Conservation (phyloP, 305 asterid species). For the Fraxinus nigra region DNA sequence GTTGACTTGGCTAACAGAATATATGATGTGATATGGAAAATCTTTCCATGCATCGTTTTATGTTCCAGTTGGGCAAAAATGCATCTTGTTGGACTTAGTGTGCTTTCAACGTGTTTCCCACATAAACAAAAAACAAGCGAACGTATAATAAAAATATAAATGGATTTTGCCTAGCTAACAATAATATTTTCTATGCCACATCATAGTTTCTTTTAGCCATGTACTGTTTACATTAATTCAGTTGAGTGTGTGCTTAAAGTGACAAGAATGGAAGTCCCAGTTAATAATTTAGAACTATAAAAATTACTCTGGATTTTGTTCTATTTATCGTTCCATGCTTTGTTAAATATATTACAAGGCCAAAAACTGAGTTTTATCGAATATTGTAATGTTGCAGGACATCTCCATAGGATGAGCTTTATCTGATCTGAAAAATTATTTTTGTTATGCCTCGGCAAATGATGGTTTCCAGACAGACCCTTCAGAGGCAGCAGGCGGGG, state of each 20-base stretch:
- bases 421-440: not conserved
- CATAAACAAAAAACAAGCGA: not conserved
- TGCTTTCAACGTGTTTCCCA: not conserved
- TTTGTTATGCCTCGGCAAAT: not conserved
- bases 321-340: not conserved
- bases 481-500: not conserved
- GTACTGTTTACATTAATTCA: not conserved
- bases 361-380: not conserved
- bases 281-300: not conserved
- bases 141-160: too few relatives aligned
- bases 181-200: not conserved
- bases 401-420: not conserved
- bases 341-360: not conserved
- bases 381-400: not conserved
- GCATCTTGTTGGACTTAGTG: not conserved
- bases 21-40: not conserved
- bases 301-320: not conserved
- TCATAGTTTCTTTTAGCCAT: not conserved
- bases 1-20: not conserved
- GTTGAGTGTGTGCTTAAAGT: not conserved
- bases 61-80: not conserved
- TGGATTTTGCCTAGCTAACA: not conserved
- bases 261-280: not conserved
- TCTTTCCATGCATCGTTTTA: not conserved
- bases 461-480: not conserved